These are phyloP conservation scores for Metschnikowia kofuensis DNA, from an alignment of 805 yeast species.

Conservation along the genomic window DNA sequence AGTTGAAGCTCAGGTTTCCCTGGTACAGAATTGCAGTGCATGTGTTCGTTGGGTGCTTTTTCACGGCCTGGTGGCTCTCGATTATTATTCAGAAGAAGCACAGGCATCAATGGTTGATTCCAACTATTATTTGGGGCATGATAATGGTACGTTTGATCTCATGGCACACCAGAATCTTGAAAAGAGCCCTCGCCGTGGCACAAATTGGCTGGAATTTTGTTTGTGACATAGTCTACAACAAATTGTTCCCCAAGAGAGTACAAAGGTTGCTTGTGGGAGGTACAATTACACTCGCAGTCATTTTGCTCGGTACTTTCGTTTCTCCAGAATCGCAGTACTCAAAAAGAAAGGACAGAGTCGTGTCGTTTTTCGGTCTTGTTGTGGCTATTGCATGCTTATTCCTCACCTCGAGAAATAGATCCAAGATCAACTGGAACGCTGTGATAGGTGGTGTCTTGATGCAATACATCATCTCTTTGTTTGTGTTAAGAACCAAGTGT, in stretches of 20 bases:
- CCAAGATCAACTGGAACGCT: slow-evolving; percentile 52
- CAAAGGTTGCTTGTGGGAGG: slow-evolving; percentile 46
- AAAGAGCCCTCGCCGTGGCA: slow-evolving; percentile 13
- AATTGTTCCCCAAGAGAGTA: slow-evolving; percentile 38
- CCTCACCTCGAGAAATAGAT: slow-evolving; percentile 44
- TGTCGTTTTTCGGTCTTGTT: slow-evolving; percentile 54
- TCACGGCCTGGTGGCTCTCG: slow-evolving; percentile 46
- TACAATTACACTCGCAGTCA: slow-evolving; percentile 41
- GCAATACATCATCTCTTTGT: slow-evolving; percentile 58
- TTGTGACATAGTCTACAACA: slow-evolving; percentile 33
- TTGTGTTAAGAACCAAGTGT: slow-evolving; percentile 55
- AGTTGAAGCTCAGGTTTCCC: slow-evolving; percentile 13
- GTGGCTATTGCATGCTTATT: slow-evolving; percentile 46
- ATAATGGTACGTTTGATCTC: slow-evolving; percentile 51
- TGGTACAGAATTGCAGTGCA: slow-evolving; percentile 17
- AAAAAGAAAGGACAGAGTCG: slow-evolving; percentile 48
- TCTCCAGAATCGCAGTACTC: slow-evolving; percentile 48
- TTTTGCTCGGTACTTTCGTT: slow-evolving; percentile 54
- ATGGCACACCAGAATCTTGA: slow-evolving; percentile 39
- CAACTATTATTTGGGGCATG: slow-evolving; percentile 51
- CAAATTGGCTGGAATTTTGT: slow-evolving; percentile 25
- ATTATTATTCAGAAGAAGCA: slow-evolving; percentile 49
- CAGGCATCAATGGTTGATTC: slow-evolving; percentile 55
- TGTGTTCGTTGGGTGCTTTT: slow-evolving; percentile 21
- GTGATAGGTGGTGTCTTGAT: slow-evolving; percentile 58